phyloP scores from a whole-genome alignment of 2,329 filamentous ascomycete genomes.

The Geosmithia morbida region DNA sequence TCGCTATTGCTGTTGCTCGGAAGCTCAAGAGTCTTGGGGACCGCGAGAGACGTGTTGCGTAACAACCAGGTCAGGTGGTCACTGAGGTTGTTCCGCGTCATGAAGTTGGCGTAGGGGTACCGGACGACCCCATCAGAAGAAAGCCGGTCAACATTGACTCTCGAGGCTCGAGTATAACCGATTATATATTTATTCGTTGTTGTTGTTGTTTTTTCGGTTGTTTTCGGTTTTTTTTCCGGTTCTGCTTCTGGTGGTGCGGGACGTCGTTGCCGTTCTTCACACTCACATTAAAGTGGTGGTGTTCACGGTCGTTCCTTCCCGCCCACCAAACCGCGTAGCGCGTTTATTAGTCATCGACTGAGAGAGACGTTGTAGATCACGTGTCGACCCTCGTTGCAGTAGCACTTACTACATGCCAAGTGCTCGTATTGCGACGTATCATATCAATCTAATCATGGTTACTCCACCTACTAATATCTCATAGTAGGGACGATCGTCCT shows the following conservation, averaged over 20 bases:
- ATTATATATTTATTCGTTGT: not conserved
- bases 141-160: slow-evolving; percentile 1
- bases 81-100: slow-evolving; percentile 47
- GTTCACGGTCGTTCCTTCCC: not conserved
- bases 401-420: too few relatives aligned
- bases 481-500: too few relatives aligned
- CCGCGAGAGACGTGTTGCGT: slow-evolving; percentile 26
- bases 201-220: too few relatives aligned
- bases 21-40: slow-evolving; percentile 22
- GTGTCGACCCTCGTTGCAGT: not conserved
- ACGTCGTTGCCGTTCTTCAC: slow-evolving; percentile 1
- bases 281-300: not conserved
- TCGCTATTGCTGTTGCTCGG: slow-evolving; percentile 14
- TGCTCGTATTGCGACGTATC: too few relatives aligned
- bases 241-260: too few relatives aligned
- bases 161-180: not conserved
- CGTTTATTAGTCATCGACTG: slow-evolving; percentile 16
- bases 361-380: not conserved
- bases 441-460: too few relatives aligned
- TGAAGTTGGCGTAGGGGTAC: slow-evolving; percentile 25
- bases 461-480: too few relatives aligned
- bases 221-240: too few relatives aligned
- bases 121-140: slow-evolving; percentile 7
- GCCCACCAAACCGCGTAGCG: slow-evolving; percentile 11
- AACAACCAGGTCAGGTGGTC: slow-evolving; percentile 44